Conservation (phyloP, 768 basidiomycete species). For the Tephrocybe rancida region DNA sequence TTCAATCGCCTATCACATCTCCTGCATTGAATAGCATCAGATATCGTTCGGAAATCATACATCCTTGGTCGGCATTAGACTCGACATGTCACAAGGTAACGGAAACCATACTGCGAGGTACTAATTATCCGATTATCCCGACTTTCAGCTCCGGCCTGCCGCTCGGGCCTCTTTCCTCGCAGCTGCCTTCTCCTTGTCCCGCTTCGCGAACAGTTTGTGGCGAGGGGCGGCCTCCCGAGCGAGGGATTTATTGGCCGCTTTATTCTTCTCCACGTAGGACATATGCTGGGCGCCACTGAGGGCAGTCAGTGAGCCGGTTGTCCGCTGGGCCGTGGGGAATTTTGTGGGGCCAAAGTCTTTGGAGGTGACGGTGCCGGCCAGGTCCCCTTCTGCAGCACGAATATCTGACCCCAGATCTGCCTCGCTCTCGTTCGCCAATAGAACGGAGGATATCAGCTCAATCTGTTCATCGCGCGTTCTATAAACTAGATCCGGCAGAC, state of each 20-base stretch:
- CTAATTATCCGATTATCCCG: constrained; percentile 18
- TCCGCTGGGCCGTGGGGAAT: constrained; percentile 72
- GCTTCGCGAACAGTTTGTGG: constrained; percentile 82
- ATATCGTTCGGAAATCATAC: not conserved
- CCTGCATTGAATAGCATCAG: too few relatives aligned
- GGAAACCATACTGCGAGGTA: constrained; percentile 8
- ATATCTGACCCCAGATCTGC: constrained; percentile 88
- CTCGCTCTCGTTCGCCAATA: constrained; percentile 88
- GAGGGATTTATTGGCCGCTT: constrained; percentile 83
- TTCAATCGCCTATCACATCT: not conserved
- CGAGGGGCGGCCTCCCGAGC: constrained; percentile 57
- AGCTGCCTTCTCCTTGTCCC: constrained; percentile 73
- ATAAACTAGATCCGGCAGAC: constrained; percentile 88
- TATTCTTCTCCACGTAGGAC: constrained; percentile 93
- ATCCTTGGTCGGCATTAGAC: not conserved
- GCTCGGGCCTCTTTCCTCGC: constrained; percentile 45
- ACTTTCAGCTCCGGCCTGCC: constrained; percentile 21
- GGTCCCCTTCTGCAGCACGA: constrained; percentile 79
- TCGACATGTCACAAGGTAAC: constrained; percentile 6
- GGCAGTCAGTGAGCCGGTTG: constrained; percentile 79
- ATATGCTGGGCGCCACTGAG: constrained; percentile 90
- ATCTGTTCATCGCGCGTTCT: constrained; percentile 92
- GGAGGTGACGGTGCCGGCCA: constrained; percentile 84
- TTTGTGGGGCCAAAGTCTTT: constrained; percentile 83
- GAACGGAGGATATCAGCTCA: constrained; percentile 90